Conservation (phyloP, 1,284 basidiomycete species). For the Cutaneotrichosporon sp. region DNA sequence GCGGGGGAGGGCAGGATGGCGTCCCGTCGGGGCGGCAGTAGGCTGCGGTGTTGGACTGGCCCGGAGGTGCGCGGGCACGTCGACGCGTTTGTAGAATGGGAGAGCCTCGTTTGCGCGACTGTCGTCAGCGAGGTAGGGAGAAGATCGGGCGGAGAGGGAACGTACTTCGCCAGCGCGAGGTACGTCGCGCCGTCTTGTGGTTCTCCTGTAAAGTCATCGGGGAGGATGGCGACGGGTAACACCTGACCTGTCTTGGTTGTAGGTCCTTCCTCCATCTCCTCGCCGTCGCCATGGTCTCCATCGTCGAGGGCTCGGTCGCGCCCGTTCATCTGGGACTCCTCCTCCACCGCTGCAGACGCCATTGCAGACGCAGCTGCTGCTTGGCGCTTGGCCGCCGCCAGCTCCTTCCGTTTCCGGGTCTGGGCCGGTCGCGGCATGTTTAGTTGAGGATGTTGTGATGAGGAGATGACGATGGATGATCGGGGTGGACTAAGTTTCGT, state of each 20-base stretch:
- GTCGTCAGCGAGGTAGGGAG: not conserved
- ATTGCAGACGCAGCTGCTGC: too few species aligned
- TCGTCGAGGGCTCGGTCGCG: not conserved
- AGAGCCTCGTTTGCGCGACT: constrained; percentile 25
- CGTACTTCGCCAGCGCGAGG: constrained; percentile 36
- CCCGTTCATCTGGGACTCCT: not conserved
- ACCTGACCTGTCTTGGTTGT: constrained; percentile 14
- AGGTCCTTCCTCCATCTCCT: constrained; percentile 1
- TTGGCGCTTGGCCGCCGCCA: too few species aligned
- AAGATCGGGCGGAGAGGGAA: not conserved
- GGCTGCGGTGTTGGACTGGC: not conserved
- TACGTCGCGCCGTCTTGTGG: constrained; percentile 35
- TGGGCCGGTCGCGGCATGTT: constrained; percentile 7
- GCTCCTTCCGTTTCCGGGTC: not conserved
- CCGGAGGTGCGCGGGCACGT: not conserved
- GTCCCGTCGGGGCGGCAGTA: not conserved
- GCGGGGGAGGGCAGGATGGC: constrained; percentile 27
- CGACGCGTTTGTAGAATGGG: constrained; percentile 30
- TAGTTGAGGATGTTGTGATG: not conserved
- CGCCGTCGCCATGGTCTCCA: constrained; percentile 11
- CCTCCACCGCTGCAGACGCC: not conserved
- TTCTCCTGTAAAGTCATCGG: constrained; percentile 32
- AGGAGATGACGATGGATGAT: not conserved
- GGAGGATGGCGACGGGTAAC: constrained; percentile 33
- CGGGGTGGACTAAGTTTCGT: too few species aligned